Evolutionary conservation across 2,329 filamentous ascomycete species (phyloP).

Genomic region (Colletotrichum liaoningense): DNA sequence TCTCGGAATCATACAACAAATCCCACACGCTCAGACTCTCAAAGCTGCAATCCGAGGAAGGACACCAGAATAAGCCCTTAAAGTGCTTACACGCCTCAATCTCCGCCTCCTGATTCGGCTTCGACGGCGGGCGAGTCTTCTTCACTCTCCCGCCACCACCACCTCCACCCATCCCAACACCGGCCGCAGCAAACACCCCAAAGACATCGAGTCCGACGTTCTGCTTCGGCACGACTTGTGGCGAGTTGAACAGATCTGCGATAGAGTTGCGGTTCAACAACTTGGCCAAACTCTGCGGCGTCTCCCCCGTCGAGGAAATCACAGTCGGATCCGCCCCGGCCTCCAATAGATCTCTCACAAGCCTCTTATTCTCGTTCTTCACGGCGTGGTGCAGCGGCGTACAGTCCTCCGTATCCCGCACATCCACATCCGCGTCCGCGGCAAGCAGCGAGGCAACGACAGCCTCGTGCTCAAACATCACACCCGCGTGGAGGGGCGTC

Average conservation of each 20-base stretch:
- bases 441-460: constrained; percentile 32
- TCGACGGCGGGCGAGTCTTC: constrained; percentile 18
- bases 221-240: constrained; percentile 30
- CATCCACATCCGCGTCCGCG: constrained; percentile 32
- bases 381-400: constrained; percentile 37
- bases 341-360: constrained; percentile 35
- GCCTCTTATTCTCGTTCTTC: constrained; percentile 34
- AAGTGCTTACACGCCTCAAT: constrained; percentile 34
- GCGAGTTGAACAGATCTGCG: constrained; percentile 31
- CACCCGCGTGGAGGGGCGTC: constrained; percentile 36
- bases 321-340: constrained; percentile 36
- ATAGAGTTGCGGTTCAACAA: constrained; percentile 31
- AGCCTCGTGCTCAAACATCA: constrained; percentile 37
- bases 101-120: constrained; percentile 34
- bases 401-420: constrained; percentile 35
- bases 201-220: constrained; percentile 12
- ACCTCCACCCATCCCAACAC: no score
- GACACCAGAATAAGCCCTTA: constrained; percentile 34
- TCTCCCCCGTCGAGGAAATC: constrained; percentile 34
- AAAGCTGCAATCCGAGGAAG: constrained; percentile 32
- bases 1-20: constrained; percentile 35
- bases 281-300: constrained; percentile 31
- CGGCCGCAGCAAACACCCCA: no score
- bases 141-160: not conserved
- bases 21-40: constrained; percentile 36